Base-by-base conservation (phyloP, 345 rosid genomes). In the Sapria himalayana region DNA sequence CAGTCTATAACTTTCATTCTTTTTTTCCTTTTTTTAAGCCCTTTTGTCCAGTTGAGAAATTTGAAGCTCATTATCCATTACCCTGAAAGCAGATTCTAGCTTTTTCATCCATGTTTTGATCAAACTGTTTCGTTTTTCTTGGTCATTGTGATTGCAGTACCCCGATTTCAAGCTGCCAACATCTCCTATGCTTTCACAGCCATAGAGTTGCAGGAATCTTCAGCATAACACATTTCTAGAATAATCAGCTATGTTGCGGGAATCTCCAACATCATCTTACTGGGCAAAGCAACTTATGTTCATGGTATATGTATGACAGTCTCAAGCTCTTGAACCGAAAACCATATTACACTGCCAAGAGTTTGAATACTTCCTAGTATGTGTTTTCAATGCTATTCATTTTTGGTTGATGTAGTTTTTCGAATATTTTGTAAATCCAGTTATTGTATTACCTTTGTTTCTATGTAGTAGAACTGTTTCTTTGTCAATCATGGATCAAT, bases 121-220 rank as follows among this genome's bases (percentile, higher is more conserved):
- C 20, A 44, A 12, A 46, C 46, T 22, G 38, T 10, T 41, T 20
- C 15, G 33, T 23, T 48, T 45, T 29, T 27, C 36, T 7, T 37
- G 4, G 33, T 42, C 19, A 33, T 15, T 46, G 43, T 33, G 46
- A 46, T 51, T 55, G 64, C 93, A 89, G 98, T 89, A 82, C 57
- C 81, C 93, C 9, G 98, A 89, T 60, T 50, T 78, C 56, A 89
- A 82, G 82, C 98, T 94, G 50, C 98, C 98, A 43, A 50, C 93
- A 49, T 76, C 98, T 36, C 94, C 98, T 10, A 34, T 75, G 20
- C 95, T 95, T 53, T 71, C 86, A 8, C 76, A 51, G 70, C 81
- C 98, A 11, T 82, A 45, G 57, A 52, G 14, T 41, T 29, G 40
- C 31, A 55, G 34, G 20, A 27, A 27, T 22, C 49, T 29, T 23